Percentiles rank a stretch among this genome's conserved stretches.
Evolutionary conservation across 73 alveolate species (phyloP).

Genomic region (Paramecium primaurelia): DNA sequence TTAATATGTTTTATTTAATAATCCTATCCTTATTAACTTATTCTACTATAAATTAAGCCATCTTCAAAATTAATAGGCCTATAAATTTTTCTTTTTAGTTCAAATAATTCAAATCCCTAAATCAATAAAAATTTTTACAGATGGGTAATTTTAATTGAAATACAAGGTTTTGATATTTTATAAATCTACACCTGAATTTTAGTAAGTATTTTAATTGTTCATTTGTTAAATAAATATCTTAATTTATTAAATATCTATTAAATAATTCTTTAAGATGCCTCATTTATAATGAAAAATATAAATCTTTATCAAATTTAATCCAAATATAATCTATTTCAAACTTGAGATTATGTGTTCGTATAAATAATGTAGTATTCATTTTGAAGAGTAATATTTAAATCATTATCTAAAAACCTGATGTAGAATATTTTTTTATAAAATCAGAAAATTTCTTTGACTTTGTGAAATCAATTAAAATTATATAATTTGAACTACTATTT

Average conservation of each 20-base stretch:
- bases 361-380: no score
- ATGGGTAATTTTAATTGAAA: not conserved
- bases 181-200: not conserved
- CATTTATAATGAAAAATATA: no score
- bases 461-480: no score
- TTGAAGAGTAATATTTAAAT: no score
- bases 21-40: not conserved
- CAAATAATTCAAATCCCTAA: not conserved
- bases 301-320: not conserved
- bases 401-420: no score
- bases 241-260: no score
- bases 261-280: not conserved
- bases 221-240: no score
- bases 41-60: not conserved
- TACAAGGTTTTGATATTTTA: not conserved
- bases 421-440: no score
- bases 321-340: no score
- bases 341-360: not conserved
- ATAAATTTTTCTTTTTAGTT: not conserved
- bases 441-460: no score
- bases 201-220: no score
- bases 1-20: not conserved
- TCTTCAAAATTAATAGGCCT: not conserved
- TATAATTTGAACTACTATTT: no score
- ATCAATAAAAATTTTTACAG: not conserved